A percentile compares a stretch with the other conserved stretches of the same genome.
Evolutionary conservation across 179 eudicot species (phyloP).

Genomic region (Beta macrorhiza): DNA sequence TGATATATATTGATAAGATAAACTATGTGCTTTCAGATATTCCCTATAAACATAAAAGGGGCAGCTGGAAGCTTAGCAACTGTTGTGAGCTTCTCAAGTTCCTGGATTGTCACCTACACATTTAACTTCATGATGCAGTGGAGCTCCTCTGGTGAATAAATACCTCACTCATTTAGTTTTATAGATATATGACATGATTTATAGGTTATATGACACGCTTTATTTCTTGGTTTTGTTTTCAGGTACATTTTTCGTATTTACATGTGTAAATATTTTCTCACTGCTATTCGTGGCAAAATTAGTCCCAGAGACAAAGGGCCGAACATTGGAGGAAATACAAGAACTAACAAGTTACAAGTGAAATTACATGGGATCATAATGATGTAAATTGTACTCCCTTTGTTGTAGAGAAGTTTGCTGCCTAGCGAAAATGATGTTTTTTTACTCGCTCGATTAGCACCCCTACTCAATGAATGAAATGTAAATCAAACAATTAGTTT

Average conservation of each 20-base stretch:
- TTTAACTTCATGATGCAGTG: constrained; percentile 47
- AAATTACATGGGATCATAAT: no score
- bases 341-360: constrained; percentile 20
- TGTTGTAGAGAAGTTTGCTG: no score
- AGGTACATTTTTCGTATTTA: constrained; percentile 43
- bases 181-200: not conserved
- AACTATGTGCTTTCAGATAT: constrained; percentile 31
- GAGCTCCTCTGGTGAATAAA: constrained; percentile 37
- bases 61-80: constrained; percentile 42
- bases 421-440: no score
- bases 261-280: constrained; percentile 19
- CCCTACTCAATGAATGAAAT: no score
- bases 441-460: no score
- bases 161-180: no score
- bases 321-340: constrained; percentile 45
- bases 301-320: constrained; percentile 49
- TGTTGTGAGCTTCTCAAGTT: constrained; percentile 25
- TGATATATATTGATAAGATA: not conserved
- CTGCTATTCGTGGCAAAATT: constrained; percentile 33
- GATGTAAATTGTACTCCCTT: no score
- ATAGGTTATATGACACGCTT: not conserved
- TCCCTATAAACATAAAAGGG: constrained; percentile 43
- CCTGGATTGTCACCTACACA: constrained; percentile 39
- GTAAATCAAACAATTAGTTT: no score
- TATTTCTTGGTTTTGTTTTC: not conserved